These are phyloP conservation scores for Bruguiera hainesii DNA, from an alignment of 441 rosid genomes.

Conservation along the genomic window DNA sequence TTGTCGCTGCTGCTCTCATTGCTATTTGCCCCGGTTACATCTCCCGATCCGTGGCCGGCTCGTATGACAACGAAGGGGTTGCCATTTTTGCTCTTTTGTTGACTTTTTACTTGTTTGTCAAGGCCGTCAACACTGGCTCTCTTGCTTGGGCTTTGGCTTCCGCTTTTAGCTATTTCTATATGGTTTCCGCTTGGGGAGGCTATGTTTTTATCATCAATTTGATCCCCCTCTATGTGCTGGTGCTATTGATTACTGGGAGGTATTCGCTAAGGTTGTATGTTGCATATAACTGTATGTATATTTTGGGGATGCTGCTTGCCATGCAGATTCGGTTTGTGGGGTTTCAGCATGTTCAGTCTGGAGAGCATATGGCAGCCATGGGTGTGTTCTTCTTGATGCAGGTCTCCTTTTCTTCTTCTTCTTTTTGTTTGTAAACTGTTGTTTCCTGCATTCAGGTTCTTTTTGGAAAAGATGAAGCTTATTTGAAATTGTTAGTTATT, in stretches of 20 bases:
- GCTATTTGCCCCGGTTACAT: conserved; percentile 95
- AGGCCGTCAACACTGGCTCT: conserved; percentile 89
- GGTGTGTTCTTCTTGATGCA: conserved; percentile 95
- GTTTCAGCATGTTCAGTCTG: conserved; percentile 97
- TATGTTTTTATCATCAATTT: conserved; percentile 94
- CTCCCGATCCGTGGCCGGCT: conserved; percentile 90
- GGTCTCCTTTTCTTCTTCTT: conserved; percentile 34
- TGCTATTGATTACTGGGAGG: conserved; percentile 82
- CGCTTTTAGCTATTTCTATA: conserved; percentile 92
- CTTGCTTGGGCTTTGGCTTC: conserved; percentile 86
- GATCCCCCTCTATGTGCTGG: conserved; percentile 90
- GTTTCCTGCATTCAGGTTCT: too few species aligned
- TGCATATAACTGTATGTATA: conserved; percentile 86
- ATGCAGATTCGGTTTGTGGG: conserved; percentile 99
- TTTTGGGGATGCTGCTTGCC: conserved; percentile 95
- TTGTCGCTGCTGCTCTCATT: conserved; percentile 82
- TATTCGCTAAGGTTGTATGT: conserved; percentile 86
- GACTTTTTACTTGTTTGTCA: conserved; percentile 90
- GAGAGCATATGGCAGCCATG: conserved; percentile 99
- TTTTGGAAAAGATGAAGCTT: too few species aligned
- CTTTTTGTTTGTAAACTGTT: not conserved
- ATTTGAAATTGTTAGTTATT: too few species aligned
- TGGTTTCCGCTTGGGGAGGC: conserved; percentile 99
- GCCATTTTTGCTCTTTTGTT: conserved; percentile 81
- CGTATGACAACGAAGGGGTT: conserved; percentile 91